These are phyloP conservation scores for Arachis hypogaea DNA, from an alignment of 306 rosid genomes.

Conservation along the genomic window DNA sequence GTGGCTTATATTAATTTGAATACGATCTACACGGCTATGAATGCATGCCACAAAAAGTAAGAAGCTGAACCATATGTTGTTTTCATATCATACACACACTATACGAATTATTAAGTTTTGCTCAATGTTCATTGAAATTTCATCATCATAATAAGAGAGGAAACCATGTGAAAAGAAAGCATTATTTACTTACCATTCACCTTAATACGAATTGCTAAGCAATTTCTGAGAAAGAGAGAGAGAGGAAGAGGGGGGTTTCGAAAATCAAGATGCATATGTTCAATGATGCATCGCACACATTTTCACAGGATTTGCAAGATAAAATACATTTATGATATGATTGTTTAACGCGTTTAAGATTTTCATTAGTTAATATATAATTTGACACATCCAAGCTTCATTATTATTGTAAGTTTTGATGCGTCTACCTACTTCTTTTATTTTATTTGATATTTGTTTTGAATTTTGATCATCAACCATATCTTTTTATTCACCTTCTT, in stretches of 20 bases:
- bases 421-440: neutral
- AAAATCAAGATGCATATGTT: neutral
- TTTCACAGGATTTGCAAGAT: neutral
- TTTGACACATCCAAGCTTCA: neutral
- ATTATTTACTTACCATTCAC: neutral
- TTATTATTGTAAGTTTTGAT: neutral
- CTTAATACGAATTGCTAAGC: neutral
- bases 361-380: neutral
- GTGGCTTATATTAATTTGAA: slow-evolving; percentile 20
- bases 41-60: neutral
- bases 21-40: slow-evolving; percentile 14
- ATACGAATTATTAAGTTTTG: neutral
- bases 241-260: too few relatives aligned
- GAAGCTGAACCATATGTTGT: neutral
- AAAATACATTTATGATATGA: neutral
- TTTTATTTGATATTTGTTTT: neutral
- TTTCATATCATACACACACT: neutral
- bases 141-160: neutral
- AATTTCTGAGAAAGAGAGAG: neutral
- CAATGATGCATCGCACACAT: neutral
- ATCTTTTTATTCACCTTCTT: neutral
- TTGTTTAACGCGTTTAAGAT: neutral
- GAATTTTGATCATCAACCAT: neutral
- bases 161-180: neutral
- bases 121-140: neutral